Evolutionary conservation across 495 filamentous ascomycete species (phyloP).

Genomic region (Penicillium robsamsonii): DNA sequence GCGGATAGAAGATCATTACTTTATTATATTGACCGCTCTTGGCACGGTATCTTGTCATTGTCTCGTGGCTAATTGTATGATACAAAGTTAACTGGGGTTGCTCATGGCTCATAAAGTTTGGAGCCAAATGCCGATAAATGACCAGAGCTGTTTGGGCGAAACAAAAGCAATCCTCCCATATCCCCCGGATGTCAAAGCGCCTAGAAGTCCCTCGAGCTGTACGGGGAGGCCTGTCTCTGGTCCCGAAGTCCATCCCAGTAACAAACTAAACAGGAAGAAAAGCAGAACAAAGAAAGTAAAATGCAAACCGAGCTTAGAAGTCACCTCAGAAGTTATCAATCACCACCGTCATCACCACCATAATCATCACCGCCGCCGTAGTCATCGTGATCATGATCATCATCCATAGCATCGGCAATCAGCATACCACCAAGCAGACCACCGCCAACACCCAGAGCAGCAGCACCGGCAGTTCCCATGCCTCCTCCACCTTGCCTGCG

Average conservation of each 20-base stretch:
- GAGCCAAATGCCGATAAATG: conserved; percentile 1
- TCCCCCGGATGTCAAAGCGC: conserved; percentile 4
- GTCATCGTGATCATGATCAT: conserved; percentile 48
- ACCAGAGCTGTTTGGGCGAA: conserved; percentile 1
- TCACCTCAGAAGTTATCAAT: conserved; percentile 50
- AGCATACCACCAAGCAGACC: conserved; percentile 71
- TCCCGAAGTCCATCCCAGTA: conserved; percentile 1
- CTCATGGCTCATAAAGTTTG: conserved; percentile 3
- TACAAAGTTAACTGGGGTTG: conserved; percentile 8
- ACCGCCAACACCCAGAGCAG: conserved; percentile 73
- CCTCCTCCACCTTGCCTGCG: conserved; percentile 40
- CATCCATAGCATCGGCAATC: conserved; percentile 58
- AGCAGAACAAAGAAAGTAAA: conserved; percentile 9
- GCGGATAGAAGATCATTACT: conserved; percentile 24
- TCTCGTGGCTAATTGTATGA: conserved; percentile 5
- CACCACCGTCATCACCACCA: conserved; percentile 37
- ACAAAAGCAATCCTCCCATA: conserved; percentile 11
- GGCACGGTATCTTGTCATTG: neutral
- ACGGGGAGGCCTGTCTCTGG: neutral
- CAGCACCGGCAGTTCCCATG: conserved; percentile 65
- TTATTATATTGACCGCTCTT: neutral
- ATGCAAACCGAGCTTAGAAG: conserved; percentile 40
- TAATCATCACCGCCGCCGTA: conserved; percentile 39
- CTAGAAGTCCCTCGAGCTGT: conserved; percentile 4
- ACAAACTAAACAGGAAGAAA: conserved; percentile 2